Evolutionary conservation across 495 filamentous ascomycete genomes (phyloP).

Genomic region (Cladorrhinum samala): DNA sequence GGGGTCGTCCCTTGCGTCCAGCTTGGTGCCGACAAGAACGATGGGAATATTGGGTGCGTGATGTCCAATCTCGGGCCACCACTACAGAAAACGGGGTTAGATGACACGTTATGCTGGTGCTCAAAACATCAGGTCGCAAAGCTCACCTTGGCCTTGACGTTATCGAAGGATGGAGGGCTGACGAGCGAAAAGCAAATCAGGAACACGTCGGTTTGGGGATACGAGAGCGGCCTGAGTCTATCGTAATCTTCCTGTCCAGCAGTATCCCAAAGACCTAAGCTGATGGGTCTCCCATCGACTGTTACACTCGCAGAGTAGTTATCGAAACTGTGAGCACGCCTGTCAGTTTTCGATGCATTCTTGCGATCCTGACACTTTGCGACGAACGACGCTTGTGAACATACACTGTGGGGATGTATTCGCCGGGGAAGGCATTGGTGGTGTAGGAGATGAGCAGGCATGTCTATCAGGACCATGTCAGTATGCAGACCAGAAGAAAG

Average conservation of each 20-base stretch:
- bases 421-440: constrained; percentile 96
- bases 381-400: constrained; percentile 30
- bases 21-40: constrained; percentile 95
- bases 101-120: too few relatives aligned
- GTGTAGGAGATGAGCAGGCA: constrained; percentile 99
- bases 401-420: constrained; percentile 99
- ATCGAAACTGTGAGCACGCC: constrained; percentile 65
- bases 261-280: constrained; percentile 96
- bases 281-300: constrained; percentile 96
- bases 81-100: constrained; percentile 46
- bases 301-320: constrained; percentile 99
- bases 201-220: constrained; percentile 97
- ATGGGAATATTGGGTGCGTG: constrained; percentile 94
- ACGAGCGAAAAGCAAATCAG: constrained; percentile 98
- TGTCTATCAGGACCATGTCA: constrained; percentile 55
- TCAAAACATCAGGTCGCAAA: too few relatives aligned
- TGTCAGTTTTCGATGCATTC: constrained; percentile 26
- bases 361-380: constrained; percentile 57
- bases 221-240: constrained; percentile 87
- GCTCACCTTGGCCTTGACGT: constrained; percentile 89
- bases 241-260: constrained; percentile 99
- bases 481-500: neutral
- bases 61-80: constrained; percentile 95
- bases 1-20: constrained; percentile 90
- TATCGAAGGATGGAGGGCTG: constrained; percentile 94